Evolutionary conservation across 208 protist species (phyloP), one percentile per base, ranked within the genome.

Genomic region (Phytomonas francai): DNA sequence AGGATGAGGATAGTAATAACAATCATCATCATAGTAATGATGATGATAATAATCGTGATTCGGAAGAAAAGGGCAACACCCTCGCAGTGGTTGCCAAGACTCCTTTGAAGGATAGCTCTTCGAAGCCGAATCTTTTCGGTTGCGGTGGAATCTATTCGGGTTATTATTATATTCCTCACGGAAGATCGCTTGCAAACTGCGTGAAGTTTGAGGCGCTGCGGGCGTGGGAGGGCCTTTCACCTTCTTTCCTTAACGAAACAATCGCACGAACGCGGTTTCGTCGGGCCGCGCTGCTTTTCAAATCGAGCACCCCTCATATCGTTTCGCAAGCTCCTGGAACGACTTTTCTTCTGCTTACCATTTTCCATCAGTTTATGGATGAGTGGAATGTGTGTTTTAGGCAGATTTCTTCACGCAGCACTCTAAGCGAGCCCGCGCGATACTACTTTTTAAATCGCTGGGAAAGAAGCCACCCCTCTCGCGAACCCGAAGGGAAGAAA

Each of bases 281-380:
- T 4, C 83, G 85, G 9, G 81, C 81, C 22, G 77, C 78, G 32
- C 73, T 91, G 67, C 74, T 91, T 58, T 94, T 84, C 73, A 84
- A 81, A 39, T 85, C 88, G 4, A 81, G 79, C 51, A 69, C 68
- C 11, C 88, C 85, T 11, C 80, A 90, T 64, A 77, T 82, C 59
- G 63, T 85, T 11, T 72, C 70, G 14, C 88, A 94, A 62, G 80
- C 85, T 0, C 88, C 85, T 0, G 66, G 68, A 6, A 25, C 74
- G 11, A 66, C 63, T 0, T 70, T 76, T 28, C 73, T 78, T 14
- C 67, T 83, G 7, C 67, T 57, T 45, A 64, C 66, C 39, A 12
- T 77, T 3, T 59, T 79, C 16, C 45, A 22, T 51, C 60, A 74
- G 71, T 83, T 77, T 34, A 32, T 30, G n/a, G 56, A 56, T 33